Evolutionary conservation across 2,329 filamentous ascomycete species (phyloP).

Genomic region (Talaromyces piceae): DNA sequence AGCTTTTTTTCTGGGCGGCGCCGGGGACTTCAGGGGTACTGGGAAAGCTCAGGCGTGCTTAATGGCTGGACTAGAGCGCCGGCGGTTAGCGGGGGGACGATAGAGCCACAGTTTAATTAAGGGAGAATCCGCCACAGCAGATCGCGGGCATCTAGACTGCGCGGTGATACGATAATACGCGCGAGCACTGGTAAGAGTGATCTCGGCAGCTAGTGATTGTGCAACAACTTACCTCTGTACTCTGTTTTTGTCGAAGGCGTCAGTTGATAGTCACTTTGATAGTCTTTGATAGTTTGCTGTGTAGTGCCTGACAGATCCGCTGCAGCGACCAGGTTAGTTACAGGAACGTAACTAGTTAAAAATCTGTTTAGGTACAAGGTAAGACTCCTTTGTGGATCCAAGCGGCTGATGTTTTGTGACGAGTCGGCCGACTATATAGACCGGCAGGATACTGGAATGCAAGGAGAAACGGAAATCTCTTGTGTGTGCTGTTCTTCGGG

Average conservation of each 20-base stretch:
- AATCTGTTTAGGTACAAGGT: no score
- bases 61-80: slow-evolving; percentile 2
- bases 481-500: no score
- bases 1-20: background rate
- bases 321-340: no score
- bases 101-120: background rate
- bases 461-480: no score
- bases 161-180: background rate
- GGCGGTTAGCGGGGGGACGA: background rate
- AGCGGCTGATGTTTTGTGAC: no score
- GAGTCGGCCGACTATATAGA: no score
- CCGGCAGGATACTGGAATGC: no score
- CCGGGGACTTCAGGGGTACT: slow-evolving; percentile 1
- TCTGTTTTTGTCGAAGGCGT: no score
- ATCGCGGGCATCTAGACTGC: background rate
- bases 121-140: slow-evolving; percentile 1
- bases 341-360: no score
- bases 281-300: background rate
- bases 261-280: background rate
- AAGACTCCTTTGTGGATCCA: no score
- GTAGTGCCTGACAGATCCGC: background rate
- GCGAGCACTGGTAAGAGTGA: background rate
- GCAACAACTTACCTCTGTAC: no score
- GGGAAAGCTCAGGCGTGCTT: background rate
- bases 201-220: background rate